Evolutionary conservation across 805 yeast genomes (phyloP).

Genomic region (Saturnispora zaruensis): DNA sequence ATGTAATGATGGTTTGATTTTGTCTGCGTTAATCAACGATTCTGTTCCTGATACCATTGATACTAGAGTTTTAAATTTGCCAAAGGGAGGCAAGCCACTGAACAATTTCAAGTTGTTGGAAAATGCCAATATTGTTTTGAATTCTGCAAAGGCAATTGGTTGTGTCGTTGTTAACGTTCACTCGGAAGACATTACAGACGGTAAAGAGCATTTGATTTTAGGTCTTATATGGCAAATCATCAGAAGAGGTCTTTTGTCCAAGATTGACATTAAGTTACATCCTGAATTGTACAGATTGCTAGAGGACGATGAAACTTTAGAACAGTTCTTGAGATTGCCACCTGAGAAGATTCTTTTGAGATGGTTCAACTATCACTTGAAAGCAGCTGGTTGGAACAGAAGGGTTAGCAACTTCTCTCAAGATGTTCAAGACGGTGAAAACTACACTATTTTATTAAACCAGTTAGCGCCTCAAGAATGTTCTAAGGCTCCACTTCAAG

Average conservation of each 20-base stretch:
- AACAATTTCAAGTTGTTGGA: constrained; percentile 94
- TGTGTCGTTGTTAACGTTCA: constrained; percentile 97
- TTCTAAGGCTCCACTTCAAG: constrained; percentile 75
- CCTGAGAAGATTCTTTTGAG: constrained; percentile 95
- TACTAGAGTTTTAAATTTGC: constrained; percentile 89
- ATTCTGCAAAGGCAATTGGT: constrained; percentile 98
- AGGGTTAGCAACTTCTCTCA: constrained; percentile 77
- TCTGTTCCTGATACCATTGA: constrained; percentile 98
- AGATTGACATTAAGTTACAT: constrained; percentile 91
- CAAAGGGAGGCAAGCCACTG: constrained; percentile 69
- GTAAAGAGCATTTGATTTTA: constrained; percentile 83
- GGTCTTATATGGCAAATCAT: constrained; percentile 97
- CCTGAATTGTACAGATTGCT: constrained; percentile 92
- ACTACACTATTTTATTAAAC: constrained; percentile 79
- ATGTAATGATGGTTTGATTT: constrained; percentile 87
- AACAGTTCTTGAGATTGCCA: constrained; percentile 91
- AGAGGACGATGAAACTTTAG: constrained; percentile 95
- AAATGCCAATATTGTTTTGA: constrained; percentile 94
- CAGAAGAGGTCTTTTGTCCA: constrained; percentile 87
- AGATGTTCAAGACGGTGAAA: constrained; percentile 92
- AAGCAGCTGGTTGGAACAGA: constrained; percentile 84
- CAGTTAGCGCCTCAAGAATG: constrained; percentile 82
- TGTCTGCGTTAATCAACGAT: constrained; percentile 91
- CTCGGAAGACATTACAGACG: constrained; percentile 88
- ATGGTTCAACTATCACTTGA: constrained; percentile 95